Conservation (phyloP, 371 early-diverging fungal species). For the Mortierella sp. region DNA sequence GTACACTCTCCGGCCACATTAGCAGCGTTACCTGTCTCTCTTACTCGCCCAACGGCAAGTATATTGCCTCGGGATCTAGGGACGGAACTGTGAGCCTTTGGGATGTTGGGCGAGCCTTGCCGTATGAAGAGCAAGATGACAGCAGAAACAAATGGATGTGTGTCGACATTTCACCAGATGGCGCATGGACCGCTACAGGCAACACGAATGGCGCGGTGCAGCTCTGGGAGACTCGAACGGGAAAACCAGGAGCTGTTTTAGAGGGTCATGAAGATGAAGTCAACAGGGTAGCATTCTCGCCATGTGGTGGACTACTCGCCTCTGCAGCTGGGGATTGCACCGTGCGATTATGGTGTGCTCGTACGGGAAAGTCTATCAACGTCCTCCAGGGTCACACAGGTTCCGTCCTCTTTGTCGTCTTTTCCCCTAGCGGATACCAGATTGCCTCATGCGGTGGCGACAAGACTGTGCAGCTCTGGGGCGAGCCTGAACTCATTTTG, state of each 20-base stretch:
- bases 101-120: too few species aligned
- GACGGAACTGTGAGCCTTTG: too few species aligned
- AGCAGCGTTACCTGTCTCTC: background rate
- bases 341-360: background rate
- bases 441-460: constrained; percentile 6
- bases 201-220: too few species aligned
- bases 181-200: too few species aligned
- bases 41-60: background rate
- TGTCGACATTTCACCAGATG: too few species aligned
- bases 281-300: background rate
- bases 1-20: background rate
- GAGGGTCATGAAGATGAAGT: background rate
- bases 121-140: too few species aligned
- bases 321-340: background rate
- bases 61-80: too few species aligned
- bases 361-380: background rate
- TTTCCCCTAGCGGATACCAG: constrained; percentile 8
- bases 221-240: background rate
- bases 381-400: background rate
- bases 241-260: background rate
- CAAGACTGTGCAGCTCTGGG: constrained; percentile 21
- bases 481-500: background rate
- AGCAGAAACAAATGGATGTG: too few species aligned
- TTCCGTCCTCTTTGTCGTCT: background rate
- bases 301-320: background rate